Evolutionary conservation across 768 basidiomycete species (phyloP).

Genomic region (Suillus subluteus): DNA sequence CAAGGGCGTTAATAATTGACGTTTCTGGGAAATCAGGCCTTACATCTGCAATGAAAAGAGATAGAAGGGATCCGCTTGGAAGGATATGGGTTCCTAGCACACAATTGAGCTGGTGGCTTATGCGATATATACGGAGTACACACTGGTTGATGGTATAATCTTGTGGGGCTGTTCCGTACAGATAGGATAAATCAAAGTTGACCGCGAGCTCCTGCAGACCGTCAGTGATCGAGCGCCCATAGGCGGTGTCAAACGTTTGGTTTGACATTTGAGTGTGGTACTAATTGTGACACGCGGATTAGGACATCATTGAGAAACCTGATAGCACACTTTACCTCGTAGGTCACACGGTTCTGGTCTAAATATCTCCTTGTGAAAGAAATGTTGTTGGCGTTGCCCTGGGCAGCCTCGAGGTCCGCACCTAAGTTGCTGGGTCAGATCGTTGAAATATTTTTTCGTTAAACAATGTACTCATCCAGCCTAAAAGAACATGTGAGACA

Average conservation of each 20-base stretch:
- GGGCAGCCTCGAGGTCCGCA: constrained; percentile 47
- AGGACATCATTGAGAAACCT: background rate
- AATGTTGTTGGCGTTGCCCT: constrained; percentile 49
- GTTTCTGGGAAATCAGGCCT: constrained; percentile 12
- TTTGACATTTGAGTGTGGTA: constrained; percentile 66
- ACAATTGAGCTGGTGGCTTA: background rate
- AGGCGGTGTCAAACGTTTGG: constrained; percentile 61
- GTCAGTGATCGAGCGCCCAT: constrained; percentile 55
- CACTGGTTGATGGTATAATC: constrained; percentile 72
- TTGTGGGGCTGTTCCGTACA: constrained; percentile 75
- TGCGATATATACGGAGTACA: constrained; percentile 19
- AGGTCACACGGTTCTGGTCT: constrained; percentile 79
- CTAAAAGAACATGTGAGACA: constrained; percentile 16
- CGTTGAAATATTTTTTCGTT: background rate
- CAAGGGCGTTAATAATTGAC: constrained; percentile 1
- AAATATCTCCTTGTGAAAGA: constrained; percentile 74
- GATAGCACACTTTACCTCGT: constrained; percentile 49
- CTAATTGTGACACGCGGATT: constrained; percentile 33
- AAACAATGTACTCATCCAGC: constrained; percentile 65
- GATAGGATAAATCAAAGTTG: constrained; percentile 62
- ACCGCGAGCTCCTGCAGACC: constrained; percentile 57
- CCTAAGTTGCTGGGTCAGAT: constrained; percentile 32
- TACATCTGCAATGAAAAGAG: constrained; percentile 56
- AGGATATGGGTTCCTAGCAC: constrained; percentile 59
- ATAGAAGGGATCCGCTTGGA: constrained; percentile 62